These are phyloP conservation scores for Cylindrodendrum hubeiense DNA, from an alignment of 2,329 filamentous ascomycete genomes.

Conservation along the genomic window DNA sequence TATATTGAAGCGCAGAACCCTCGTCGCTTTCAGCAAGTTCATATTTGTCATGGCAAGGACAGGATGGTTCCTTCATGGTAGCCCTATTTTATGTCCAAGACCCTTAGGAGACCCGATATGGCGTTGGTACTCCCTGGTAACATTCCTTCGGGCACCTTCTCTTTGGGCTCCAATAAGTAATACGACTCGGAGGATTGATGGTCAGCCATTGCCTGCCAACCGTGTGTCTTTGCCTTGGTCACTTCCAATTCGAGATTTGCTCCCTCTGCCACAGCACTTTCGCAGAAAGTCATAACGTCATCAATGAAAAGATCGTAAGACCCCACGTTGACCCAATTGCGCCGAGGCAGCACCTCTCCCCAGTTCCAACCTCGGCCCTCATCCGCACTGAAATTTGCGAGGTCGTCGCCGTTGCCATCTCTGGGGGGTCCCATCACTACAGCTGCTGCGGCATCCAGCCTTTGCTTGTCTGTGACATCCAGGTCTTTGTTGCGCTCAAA, in stretches of 20 bases:
- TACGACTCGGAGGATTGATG: neutral
- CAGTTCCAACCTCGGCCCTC: neutral
- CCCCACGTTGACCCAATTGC: neutral
- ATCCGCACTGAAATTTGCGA: neutral
- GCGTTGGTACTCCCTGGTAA: too few relatives aligned
- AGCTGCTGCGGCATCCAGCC: neutral
- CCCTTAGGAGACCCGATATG: too few relatives aligned
- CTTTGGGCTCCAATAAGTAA: too few relatives aligned
- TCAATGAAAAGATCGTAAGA: neutral
- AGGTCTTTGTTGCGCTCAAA: neutral
- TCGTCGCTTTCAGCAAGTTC: too few relatives aligned
- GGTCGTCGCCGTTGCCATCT: neutral
- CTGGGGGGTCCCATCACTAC: neutral
- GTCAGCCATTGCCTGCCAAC: constrained; percentile 14
- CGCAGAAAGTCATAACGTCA: neutral
- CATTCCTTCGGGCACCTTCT: too few relatives aligned
- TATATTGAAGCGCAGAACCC: too few relatives aligned
- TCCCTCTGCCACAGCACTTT: neutral
- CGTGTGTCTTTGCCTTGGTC: constrained; percentile 15
- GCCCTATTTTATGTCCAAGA: too few relatives aligned
- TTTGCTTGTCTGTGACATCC: too few relatives aligned
- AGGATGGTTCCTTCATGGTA: too few relatives aligned
- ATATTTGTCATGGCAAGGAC: too few relatives aligned
- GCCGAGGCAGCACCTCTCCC: neutral
- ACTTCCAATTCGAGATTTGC: constrained; percentile 1